A percentile compares a stretch with the other conserved stretches of the same genome.
Evolutionary conservation across 2,329 filamentous ascomycete species (phyloP).

Genomic region (Diaporthe aspalathi): DNA sequence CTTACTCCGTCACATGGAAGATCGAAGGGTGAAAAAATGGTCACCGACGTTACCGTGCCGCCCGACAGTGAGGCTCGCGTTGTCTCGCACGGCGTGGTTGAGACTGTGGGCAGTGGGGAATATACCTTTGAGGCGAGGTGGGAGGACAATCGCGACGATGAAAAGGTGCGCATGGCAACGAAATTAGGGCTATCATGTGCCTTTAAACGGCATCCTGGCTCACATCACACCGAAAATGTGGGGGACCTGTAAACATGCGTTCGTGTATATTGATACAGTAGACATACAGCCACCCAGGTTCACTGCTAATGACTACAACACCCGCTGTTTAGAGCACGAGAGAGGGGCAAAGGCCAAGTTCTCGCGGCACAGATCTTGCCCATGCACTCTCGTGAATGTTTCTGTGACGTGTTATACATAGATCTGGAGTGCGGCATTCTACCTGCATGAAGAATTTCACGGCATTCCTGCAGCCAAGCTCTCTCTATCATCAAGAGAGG

Average conservation of each 20-base stretch:
- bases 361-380: too few relatives aligned
- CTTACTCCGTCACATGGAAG: neutral
- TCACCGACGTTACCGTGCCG: neutral
- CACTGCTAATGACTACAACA: too few relatives aligned
- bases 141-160: slow-evolving; percentile 34
- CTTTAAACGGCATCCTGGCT: too few relatives aligned
- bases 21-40: neutral
- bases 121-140: slow-evolving; percentile 32
- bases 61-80: slow-evolving; percentile 2
- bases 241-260: too few relatives aligned
- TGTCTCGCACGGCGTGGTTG: neutral
- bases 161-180: slow-evolving; percentile 26
- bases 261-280: too few relatives aligned
- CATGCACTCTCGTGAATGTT: neutral
- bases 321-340: too few relatives aligned
- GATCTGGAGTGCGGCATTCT: slow-evolving; percentile 13
- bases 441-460: neutral
- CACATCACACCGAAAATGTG: too few relatives aligned
- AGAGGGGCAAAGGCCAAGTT: too few relatives aligned
- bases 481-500: neutral
- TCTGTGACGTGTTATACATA: neutral
- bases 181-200: too few relatives aligned
- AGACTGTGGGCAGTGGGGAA: slow-evolving; percentile 18
- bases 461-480: neutral
- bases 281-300: too few relatives aligned